These are phyloP conservation scores for Prinsepia uniflora DNA, from an alignment of 306 rosid genomes.

Conservation along the genomic window DNA sequence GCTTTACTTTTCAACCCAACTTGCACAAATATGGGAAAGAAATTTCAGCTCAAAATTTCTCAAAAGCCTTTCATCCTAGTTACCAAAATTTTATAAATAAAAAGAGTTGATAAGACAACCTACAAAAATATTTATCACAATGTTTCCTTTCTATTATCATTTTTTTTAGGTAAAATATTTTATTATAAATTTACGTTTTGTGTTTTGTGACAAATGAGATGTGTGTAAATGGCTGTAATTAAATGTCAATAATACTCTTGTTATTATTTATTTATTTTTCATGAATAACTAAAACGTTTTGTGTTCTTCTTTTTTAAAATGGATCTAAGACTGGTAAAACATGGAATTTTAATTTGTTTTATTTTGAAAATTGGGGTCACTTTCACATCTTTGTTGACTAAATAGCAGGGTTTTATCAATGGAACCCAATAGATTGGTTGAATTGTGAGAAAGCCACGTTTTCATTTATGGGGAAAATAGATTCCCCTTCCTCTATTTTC, in stretches of 20 bases:
- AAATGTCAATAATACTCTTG: no score
- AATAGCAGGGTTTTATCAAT: no score
- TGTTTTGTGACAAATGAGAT: not conserved
- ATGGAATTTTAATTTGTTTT: not conserved
- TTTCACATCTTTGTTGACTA: not conserved
- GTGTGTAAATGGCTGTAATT: not conserved
- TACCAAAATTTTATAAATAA: not conserved
- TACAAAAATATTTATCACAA: not conserved
- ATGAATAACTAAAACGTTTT: no score
- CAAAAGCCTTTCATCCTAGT: not conserved
- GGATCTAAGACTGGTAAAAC: not conserved
- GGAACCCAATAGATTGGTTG: no score
- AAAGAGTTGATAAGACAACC: not conserved
- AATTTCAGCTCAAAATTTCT: constrained; percentile 10
- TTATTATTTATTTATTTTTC: no score
- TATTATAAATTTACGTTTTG: not conserved
- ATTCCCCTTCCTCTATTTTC: no score
- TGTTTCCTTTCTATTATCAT: not conserved
- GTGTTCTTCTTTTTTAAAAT: no score
- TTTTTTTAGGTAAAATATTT: not conserved
- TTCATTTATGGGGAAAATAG: no score
- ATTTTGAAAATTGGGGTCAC: not conserved
- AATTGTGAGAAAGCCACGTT: no score
- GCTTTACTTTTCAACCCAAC: constrained; percentile 19
- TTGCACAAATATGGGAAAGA: constrained; percentile 2